These are phyloP conservation scores for Puccinia sorghi DNA, from an alignment of 1,284 basidiomycete species.

Conservation along the genomic window DNA sequence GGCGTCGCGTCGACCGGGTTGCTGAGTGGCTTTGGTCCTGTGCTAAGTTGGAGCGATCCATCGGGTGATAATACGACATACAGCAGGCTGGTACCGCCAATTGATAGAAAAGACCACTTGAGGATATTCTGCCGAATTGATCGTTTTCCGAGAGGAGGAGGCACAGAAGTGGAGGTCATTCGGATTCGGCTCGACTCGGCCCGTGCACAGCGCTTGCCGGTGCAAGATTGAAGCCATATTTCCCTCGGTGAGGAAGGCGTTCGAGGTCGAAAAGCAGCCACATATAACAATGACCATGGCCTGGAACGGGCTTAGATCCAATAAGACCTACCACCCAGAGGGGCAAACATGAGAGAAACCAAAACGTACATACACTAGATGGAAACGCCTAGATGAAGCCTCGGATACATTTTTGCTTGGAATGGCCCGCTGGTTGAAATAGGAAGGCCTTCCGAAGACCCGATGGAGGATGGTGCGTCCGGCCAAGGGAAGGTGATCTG, in stretches of 20 bases:
- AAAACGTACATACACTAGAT: conserved; percentile 13
- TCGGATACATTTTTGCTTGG: neutral
- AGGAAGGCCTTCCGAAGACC: neutral
- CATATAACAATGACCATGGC: neutral
- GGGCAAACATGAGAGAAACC: neutral
- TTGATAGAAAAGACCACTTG: conserved; percentile 12
- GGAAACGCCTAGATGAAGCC: neutral
- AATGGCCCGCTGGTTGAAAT: neutral
- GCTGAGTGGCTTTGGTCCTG: neutral
- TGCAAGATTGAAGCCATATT: neutral
- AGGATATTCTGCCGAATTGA: neutral
- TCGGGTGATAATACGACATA: conserved; percentile 10
- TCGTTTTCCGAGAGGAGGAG: neutral
- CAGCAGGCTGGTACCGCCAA: conserved; percentile 6
- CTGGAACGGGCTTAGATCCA: neutral
- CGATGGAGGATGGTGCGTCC: neutral
- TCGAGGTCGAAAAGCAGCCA: neutral
- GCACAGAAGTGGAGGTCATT: neutral
- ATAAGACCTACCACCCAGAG: neutral
- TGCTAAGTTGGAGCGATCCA: conserved; percentile 5
- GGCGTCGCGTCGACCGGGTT: neutral
- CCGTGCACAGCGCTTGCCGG: neutral
- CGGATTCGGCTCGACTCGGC: neutral
- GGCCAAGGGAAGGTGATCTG: neutral
- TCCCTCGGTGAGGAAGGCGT: neutral